Evolutionary conservation across 2,329 filamentous ascomycete species (phyloP), one percentile per base, ranked within the genome.

Genomic region (Cladosporium sp.): DNA sequence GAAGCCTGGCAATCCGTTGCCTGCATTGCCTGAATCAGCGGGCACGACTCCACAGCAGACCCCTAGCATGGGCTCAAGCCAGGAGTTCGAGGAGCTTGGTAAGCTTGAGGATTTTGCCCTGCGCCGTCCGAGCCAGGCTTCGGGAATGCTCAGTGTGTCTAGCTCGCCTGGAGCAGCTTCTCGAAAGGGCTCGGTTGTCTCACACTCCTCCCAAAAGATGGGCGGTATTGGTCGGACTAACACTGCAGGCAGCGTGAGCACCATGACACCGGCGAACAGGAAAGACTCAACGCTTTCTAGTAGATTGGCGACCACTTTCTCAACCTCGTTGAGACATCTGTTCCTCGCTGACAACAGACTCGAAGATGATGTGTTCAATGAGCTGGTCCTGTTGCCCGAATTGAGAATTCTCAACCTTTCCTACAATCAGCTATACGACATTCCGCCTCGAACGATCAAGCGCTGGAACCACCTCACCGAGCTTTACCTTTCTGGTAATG

Each of bases 341-440:
- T 92, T 88, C 61, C 75, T 98, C 52, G 93, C 93, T 7, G 93
- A 98, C 65, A 98, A 98, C 65, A 83, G 91, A 53, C 78, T 98
- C 19, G 88, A 93, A 50, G 93, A 97, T 60, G 92, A 97, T 60
- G 86, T 95, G 0, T 97, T 97, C 64, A 90, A 96, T 57, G 88
- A 97, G 67, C 77, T 98, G 38, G 87, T 83, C 0, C 75, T 92
- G 3, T 78, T 97, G 3, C 78, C 83, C 2, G 93, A 97, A 68
- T 72, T 98, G 45, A 84, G 92, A 18, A 80, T 95, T 19, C 78
- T 98, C 52, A 98, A 98, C 60, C 70, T 98, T 27, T 95, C 92
- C 0, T 97, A 96, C 72, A 98, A 98, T 59, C 85, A 91, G 55
- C 79, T 98, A 40, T 91, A 87, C 53, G 93, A 98, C 60, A 85